phyloP scores from a whole-genome alignment of 225 moss, liverwort and hornwort species.

The Bryoerythrophyllum caledonicum region DNA sequence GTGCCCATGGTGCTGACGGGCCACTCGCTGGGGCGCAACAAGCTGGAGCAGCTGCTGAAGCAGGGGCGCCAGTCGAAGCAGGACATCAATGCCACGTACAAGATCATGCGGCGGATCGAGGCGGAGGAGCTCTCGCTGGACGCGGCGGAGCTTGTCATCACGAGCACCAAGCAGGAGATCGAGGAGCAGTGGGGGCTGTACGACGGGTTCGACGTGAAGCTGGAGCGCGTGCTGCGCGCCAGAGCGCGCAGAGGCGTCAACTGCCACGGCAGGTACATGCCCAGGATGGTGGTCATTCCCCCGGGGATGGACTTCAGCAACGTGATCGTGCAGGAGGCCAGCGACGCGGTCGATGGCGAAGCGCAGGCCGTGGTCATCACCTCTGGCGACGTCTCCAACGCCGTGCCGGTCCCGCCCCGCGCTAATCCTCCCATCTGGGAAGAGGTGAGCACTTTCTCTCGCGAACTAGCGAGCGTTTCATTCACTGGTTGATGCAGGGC shows the following conservation, averaged over 20 bases:
- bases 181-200: slow-evolving; percentile 72
- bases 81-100: slow-evolving; percentile 55
- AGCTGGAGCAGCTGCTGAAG: slow-evolving; percentile 67
- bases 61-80: slow-evolving; percentile 55
- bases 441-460: slow-evolving; percentile 31
- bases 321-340: slow-evolving; percentile 52
- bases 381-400: slow-evolving; percentile 26
- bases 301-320: slow-evolving; percentile 73
- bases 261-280: slow-evolving; percentile 64
- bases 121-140: slow-evolving; percentile 70
- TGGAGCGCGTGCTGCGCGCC: slow-evolving; percentile 52
- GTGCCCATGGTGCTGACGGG: slow-evolving; percentile 69
- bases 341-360: slow-evolving; percentile 40
- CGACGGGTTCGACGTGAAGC: slow-evolving; percentile 56
- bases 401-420: slow-evolving; percentile 40
- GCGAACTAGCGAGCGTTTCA: neutral
- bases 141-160: slow-evolving; percentile 63
- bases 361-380: slow-evolving; percentile 36
- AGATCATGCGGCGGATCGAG: slow-evolving; percentile 62
- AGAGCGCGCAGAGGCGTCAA: slow-evolving; percentile 44
- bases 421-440: slow-evolving; percentile 46
- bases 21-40: slow-evolving; percentile 64
- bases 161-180: slow-evolving; percentile 67
- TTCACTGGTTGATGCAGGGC: too few species aligned
- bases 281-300: slow-evolving; percentile 63